These are phyloP conservation scores for Capsella rubella DNA, from an alignment of 441 rosid species.

Conservation along the genomic window DNA sequence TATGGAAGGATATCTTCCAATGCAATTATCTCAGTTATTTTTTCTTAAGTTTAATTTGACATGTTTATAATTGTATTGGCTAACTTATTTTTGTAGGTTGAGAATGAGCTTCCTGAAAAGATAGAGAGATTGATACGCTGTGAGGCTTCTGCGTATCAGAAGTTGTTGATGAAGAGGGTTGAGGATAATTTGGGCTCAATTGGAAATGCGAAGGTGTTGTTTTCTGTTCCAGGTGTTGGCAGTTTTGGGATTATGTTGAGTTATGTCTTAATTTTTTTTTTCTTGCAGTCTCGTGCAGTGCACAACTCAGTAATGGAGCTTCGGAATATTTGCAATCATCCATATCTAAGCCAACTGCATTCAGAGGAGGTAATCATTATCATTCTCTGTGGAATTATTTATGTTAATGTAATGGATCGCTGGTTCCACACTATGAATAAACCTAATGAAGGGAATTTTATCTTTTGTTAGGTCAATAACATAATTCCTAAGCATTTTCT, in stretches of 20 bases:
- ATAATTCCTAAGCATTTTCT: slow-evolving; percentile 84
- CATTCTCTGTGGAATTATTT: slow-evolving; percentile 19
- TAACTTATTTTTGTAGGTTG: slow-evolving; percentile 66
- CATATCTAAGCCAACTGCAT: slow-evolving; percentile 96
- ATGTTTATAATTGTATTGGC: slow-evolving; percentile 52
- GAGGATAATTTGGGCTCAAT: slow-evolving; percentile 94
- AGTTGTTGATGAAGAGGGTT: slow-evolving; percentile 95
- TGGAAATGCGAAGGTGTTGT: slow-evolving; percentile 82
- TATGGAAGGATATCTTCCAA: slow-evolving; percentile 3
- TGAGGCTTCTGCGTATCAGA: slow-evolving; percentile 97
- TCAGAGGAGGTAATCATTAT: slow-evolving; percentile 78
- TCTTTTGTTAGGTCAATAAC: slow-evolving; percentile 66
- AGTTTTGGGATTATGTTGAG: slow-evolving; percentile 15
- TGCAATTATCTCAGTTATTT: slow-evolving; percentile 13
- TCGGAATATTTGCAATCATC: slow-evolving; percentile 97
- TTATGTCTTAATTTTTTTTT: slow-evolving; percentile 46
- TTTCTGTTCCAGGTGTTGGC: slow-evolving; percentile 2
- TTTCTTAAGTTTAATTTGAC: slow-evolving; percentile 29
- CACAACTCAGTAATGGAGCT: slow-evolving; percentile 99
- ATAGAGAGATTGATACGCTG: slow-evolving; percentile 93
- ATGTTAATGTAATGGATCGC: not conserved
- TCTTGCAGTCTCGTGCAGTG: slow-evolving; percentile 79
- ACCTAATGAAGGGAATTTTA: slow-evolving; percentile 13
- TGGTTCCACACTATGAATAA: not conserved
- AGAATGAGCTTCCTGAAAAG: slow-evolving; percentile 93